Conservation (phyloP, 305 asterid species). For the Fraxinus platypoda region DNA sequence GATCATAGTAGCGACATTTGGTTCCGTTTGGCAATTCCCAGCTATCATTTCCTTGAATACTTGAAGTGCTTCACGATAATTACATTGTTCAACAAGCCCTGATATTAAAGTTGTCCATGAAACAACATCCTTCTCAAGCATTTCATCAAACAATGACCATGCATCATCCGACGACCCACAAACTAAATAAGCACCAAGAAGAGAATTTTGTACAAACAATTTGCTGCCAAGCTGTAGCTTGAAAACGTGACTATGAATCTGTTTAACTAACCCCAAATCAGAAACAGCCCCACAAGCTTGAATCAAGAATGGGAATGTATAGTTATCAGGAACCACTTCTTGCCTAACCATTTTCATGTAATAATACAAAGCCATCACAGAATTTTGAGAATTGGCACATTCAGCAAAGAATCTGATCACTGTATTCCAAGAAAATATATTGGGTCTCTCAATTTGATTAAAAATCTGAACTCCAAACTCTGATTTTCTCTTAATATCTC, state of each 20-base stretch:
- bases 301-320: constrained; percentile 53
- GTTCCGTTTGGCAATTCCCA: constrained; percentile 22
- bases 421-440: constrained; percentile 52
- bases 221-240: constrained; percentile 24
- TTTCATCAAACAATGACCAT: constrained; percentile 43
- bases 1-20: constrained; percentile 38
- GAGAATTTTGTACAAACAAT: constrained; percentile 39
- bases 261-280: constrained; percentile 29
- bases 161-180: constrained; percentile 29
- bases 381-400: background rate
- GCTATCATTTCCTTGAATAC: constrained; percentile 28
- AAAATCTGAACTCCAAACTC: constrained; percentile 39
- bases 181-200: constrained; percentile 25
- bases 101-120: constrained; percentile 59
- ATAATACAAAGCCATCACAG: constrained; percentile 26
- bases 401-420: constrained; percentile 47
- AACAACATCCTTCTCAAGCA: constrained; percentile 47
- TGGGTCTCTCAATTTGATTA: constrained; percentile 36
- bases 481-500: constrained; percentile 8
- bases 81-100: constrained; percentile 38
- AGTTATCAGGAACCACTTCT: constrained; percentile 37
- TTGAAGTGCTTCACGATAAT: constrained; percentile 28
- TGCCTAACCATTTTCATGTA: constrained; percentile 35
- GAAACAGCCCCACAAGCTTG: constrained; percentile 34
- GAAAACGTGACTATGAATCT: constrained; percentile 40